Base-by-base conservation (phyloP, 2,329 filamentous ascomycete species). In the Simplicillium aogashimaense region DNA sequence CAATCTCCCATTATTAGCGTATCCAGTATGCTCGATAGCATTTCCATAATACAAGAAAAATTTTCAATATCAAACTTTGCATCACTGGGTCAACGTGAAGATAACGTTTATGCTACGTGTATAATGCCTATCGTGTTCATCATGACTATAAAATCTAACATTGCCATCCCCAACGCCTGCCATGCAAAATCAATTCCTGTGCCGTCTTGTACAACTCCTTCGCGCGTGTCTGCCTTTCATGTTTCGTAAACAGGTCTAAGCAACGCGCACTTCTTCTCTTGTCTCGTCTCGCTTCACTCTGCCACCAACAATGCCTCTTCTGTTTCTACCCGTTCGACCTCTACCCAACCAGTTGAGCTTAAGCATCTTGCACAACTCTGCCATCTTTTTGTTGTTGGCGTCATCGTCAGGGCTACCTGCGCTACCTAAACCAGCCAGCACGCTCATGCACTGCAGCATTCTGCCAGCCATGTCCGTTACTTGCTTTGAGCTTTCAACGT, bases 261-360 rank as follows among this genome's bases (percentile, higher is more conserved):
- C 53, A 45, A 66, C 66, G 15, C 65, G 58, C 18, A 70, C 44
- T 46, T 67, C 64, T 37, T 66, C 65, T 37, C 61, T 57, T 4
- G 49, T 45, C 40, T 60, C 59, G 17, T 70, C 67, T 38, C 72
- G 60, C 47, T 65, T 65, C 9, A 76, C 72, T 39, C 74, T 59
- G 0, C 72, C 74, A 2, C 88, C 89, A 1, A 97, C 89, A 56
- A 95, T 90, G 0, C 92, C 92, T 47, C 87, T 77, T 39, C 92
- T 69, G 59, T 97, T 94, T 47, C 92, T 72, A 0, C 92, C 92
- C 3, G 88, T 97, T 29, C 92, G 68, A 0, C 90, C 90, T 36
- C 92, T 72, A 0, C 90, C 90, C 2, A 98, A 72, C 92, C 92
- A 98, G 60, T 98, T 98, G 53, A 95, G 78, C 64, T 97, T 98